These are phyloP conservation scores for Diaporthe citrichinensis DNA, from an alignment of 2,329 filamentous ascomycete species.

Conservation along the genomic window DNA sequence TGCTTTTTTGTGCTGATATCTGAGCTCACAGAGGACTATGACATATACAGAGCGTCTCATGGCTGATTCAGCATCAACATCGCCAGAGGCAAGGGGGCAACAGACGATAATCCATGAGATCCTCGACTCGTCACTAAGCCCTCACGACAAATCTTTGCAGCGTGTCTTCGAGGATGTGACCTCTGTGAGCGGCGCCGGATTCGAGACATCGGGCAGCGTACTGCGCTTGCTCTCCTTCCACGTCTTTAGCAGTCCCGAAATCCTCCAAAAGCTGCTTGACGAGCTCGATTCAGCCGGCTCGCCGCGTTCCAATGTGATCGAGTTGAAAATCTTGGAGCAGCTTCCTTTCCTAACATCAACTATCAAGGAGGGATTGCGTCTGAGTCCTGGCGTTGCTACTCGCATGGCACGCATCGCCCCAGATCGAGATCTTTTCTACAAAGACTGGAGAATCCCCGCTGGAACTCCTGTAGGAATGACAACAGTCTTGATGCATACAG, in stretches of 20 bases:
- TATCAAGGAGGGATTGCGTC: not conserved
- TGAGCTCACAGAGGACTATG: not conserved
- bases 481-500: not conserved
- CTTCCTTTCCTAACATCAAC: not conserved
- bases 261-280: not conserved
- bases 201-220: not conserved
- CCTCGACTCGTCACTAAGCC: not conserved
- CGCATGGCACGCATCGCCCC: not conserved
- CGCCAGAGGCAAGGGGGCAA: not conserved
- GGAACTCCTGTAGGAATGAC: not conserved
- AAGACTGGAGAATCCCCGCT: not conserved
- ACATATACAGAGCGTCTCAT: not conserved
- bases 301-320: accelerated
- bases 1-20: not conserved
- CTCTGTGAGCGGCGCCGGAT: not conserved
- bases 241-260: not conserved
- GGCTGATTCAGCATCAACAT: not conserved
- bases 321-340: not conserved
- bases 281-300: not conserved
- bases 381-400: not conserved
- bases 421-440: not conserved
- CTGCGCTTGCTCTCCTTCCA: not conserved
- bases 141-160: not conserved
- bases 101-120: not conserved
- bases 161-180: not conserved